These are phyloP conservation scores for Rhodotorula sp. DNA, from an alignment of 1,284 basidiomycete genomes.

Conservation along the genomic window DNA sequence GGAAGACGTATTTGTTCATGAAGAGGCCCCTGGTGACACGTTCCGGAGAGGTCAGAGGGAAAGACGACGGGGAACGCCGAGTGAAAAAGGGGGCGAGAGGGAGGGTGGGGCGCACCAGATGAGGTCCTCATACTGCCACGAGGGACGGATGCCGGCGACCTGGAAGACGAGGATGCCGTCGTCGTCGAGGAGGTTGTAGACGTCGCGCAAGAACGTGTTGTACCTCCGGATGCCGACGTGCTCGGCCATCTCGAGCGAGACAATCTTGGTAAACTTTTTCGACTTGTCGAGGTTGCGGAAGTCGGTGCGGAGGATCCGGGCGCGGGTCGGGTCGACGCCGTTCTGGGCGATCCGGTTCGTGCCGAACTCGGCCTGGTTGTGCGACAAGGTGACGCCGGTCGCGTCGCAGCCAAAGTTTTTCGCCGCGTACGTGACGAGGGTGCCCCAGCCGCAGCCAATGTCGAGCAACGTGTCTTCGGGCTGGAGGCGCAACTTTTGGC, in stretches of 20 bases:
- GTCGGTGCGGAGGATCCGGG: slow-evolving; percentile 89
- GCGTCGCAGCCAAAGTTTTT: slow-evolving; percentile 96
- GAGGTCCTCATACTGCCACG: slow-evolving; percentile 97
- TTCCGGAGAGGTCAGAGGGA: not conserved
- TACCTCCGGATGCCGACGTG: slow-evolving; percentile 96
- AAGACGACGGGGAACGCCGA: slow-evolving; percentile 4
- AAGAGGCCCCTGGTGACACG: slow-evolving; percentile 64
- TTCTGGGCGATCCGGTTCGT: slow-evolving; percentile 82
- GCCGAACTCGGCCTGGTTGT: slow-evolving; percentile 89
- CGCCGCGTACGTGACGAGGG: slow-evolving; percentile 86
- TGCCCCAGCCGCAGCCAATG: slow-evolving; percentile 98
- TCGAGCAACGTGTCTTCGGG: slow-evolving; percentile 80
- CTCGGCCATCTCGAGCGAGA: slow-evolving; percentile 98
- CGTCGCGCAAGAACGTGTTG: slow-evolving; percentile 78
- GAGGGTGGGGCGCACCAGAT: slow-evolving; percentile 67
- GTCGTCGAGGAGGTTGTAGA: slow-evolving; percentile 91
- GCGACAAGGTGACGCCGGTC: slow-evolving; percentile 89
- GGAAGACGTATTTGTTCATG: slow-evolving; percentile 73
- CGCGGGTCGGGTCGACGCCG: slow-evolving; percentile 70
- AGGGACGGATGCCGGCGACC: slow-evolving; percentile 88
- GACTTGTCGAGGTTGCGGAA: slow-evolving; percentile 88
- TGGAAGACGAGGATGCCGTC: slow-evolving; percentile 94
- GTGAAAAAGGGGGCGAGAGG: not conserved
- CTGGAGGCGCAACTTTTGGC: slow-evolving; percentile 87
- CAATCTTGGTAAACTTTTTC: slow-evolving; percentile 84